Conservation (phyloP, 2,329 filamentous ascomycete genomes). For the Bretziella fagacearum region DNA sequence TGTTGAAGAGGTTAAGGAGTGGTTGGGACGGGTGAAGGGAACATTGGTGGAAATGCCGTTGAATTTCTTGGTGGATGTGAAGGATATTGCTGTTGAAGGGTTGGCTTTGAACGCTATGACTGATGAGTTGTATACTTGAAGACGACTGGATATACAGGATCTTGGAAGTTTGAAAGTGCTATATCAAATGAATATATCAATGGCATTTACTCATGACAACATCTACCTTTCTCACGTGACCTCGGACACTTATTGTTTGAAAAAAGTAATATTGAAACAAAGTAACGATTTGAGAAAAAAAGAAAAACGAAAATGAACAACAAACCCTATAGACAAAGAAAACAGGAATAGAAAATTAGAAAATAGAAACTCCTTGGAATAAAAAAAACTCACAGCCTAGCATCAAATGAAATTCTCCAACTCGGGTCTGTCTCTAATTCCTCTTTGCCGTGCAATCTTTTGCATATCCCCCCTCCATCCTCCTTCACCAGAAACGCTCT, state of each 20-base stretch:
- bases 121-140: constrained; percentile 51
- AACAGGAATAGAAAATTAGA: constrained; percentile 8
- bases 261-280: not conserved
- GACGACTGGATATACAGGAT: not conserved
- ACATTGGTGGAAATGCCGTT: constrained; percentile 81
- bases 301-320: constrained; percentile 1
- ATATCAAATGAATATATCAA: not conserved
- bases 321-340: constrained; percentile 8
- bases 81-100: constrained; percentile 75
- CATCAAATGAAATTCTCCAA: no score
- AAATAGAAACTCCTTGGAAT: constrained; percentile 9
- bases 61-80: constrained; percentile 62
- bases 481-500: no score
- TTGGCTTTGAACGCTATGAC: constrained; percentile 55
- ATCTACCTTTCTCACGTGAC: no score
- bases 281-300: not conserved
- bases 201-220: not conserved
- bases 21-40: constrained; percentile 48
- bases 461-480: no score
- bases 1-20: constrained; percentile 53
- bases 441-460: no score
- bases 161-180: not conserved
- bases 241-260: no score
- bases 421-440: no score
- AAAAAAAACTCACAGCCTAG: no score